These are phyloP conservation scores for Coffea humblotiana DNA, from an alignment of 305 asterid genomes.

Conservation along the genomic window DNA sequence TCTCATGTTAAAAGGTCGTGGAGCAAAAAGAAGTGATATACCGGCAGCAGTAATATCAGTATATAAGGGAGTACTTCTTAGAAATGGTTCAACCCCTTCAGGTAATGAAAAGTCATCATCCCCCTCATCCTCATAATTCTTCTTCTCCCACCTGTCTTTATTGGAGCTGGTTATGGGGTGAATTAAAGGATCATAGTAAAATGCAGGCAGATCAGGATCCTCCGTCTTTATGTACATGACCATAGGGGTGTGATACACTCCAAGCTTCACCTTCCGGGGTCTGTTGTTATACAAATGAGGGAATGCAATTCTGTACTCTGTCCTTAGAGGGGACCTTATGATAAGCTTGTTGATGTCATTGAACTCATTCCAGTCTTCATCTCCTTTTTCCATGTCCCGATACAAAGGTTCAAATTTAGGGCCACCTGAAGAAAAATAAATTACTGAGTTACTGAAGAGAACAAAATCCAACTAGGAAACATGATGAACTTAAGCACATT, in stretches of 20 bases:
- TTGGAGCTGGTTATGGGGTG: constrained; percentile 84
- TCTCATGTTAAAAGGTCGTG: constrained; percentile 97
- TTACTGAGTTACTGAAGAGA: neutral
- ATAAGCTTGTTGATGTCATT: constrained; percentile 96
- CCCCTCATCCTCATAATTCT: constrained; percentile 69
- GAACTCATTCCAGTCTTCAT: constrained; percentile 99
- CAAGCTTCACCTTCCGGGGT: constrained; percentile 91
- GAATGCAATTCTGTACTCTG: constrained; percentile 95
- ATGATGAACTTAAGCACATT: neutral
- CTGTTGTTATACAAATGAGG: constrained; percentile 97
- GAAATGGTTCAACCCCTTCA: constrained; percentile 85
- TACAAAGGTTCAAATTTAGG: constrained; percentile 98
- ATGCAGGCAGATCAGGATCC: constrained; percentile 99
- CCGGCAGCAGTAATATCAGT: constrained; percentile 99
- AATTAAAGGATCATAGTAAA: constrained; percentile 92
- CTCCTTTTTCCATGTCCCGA: constrained; percentile 99
- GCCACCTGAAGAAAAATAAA: constrained; percentile 64
- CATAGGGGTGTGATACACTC: constrained; percentile 97
- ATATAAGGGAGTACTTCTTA: constrained; percentile 63
- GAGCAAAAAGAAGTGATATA: constrained; percentile 91
- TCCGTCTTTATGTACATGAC: constrained; percentile 97
- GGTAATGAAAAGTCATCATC: constrained; percentile 89
- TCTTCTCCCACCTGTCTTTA: constrained; percentile 82
- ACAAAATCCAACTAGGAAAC: neutral
- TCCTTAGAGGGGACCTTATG: constrained; percentile 96